A percentile compares a stretch with the other conserved stretches of the same genome.
Evolutionary conservation across 1,139 yeast species (phyloP).

Genomic region (Yamadazyma buinensis): DNA sequence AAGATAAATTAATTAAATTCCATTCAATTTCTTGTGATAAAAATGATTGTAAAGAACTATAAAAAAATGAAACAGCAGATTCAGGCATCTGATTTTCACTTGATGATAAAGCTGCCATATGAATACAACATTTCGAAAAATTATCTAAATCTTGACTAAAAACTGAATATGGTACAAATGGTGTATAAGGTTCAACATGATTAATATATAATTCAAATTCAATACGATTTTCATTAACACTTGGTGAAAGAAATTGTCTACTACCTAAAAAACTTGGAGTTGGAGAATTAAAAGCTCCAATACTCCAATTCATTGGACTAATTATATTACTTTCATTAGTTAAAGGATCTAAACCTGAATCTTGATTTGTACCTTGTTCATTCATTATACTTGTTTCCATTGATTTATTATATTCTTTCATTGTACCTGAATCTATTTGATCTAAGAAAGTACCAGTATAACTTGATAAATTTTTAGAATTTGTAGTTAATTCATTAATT

Average conservation of each 20-base stretch:
- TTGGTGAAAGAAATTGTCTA: neutral
- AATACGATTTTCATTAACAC: slow-evolving; percentile 1
- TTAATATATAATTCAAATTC: slow-evolving; percentile 11
- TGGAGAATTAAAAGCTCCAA: neutral
- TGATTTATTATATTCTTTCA: slow-evolving; percentile 12
- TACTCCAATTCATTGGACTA: slow-evolving; percentile 4
- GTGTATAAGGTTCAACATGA: slow-evolving; percentile 18
- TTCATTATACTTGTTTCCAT: too few relatives aligned
- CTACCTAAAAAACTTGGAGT: neutral
- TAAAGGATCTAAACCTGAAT: too few relatives aligned
- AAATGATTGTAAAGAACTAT: slow-evolving; percentile 10
- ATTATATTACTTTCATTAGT: neutral
- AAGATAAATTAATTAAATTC: slow-evolving; percentile 13
- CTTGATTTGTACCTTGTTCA: too few relatives aligned
- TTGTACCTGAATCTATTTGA: slow-evolving; percentile 12
- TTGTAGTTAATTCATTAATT: neutral
- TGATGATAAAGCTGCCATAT: slow-evolving; percentile 15
- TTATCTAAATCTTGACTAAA: slow-evolving; percentile 12
- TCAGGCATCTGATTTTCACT: slow-evolving; percentile 12
- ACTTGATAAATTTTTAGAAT: slow-evolving; percentile 9
- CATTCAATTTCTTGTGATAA: slow-evolving; percentile 12
- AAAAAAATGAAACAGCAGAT: slow-evolving; percentile 12
- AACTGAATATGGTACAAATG: slow-evolving; percentile 14
- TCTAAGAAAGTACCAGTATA: slow-evolving; percentile 17
- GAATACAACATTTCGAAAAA: slow-evolving; percentile 18